Conservation (phyloP, 768 basidiomycete species). For the Kondoa malvinella region DNA sequence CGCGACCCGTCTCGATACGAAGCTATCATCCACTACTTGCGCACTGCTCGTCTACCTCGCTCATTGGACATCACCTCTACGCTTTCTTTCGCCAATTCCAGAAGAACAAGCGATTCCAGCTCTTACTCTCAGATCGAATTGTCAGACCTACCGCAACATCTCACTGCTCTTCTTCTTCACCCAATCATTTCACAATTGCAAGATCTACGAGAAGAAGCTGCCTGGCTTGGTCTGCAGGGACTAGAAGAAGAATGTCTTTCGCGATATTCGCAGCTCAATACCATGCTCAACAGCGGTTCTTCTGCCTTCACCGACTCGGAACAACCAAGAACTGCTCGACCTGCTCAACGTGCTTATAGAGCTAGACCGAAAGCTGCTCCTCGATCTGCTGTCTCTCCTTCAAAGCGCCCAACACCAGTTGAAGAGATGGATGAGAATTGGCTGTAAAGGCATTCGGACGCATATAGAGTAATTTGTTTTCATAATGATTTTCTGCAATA, state of each 20-base stretch:
- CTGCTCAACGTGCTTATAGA: neutral
- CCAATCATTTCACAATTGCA: conserved; percentile 10
- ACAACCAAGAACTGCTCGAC: neutral
- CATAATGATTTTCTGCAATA: too few species aligned
- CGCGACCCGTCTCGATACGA: conserved; percentile 8
- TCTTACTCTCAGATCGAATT: neutral
- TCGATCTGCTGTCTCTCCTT: neutral
- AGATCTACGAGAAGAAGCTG: conserved; percentile 15
- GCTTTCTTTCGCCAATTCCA: neutral
- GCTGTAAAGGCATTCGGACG: too few species aligned
- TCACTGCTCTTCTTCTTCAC: conserved; percentile 12
- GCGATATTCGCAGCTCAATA: conserved; percentile 1
- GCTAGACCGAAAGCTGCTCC: neutral
- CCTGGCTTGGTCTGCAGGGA: conserved; percentile 8
- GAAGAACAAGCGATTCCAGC: neutral
- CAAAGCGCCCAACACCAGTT: neutral
- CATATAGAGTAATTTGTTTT: neutral
- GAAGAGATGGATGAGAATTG: neutral
- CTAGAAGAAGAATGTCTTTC: conserved; percentile 4
- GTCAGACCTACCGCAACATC: neutral
- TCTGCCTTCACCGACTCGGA: neutral
- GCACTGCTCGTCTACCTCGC: conserved; percentile 9
- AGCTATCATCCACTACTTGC: conserved; percentile 14
- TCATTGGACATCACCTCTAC: neutral
- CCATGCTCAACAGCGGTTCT: neutral